Evolutionary conservation across 169 alveolate species (phyloP), one percentile per base, ranked within the genome.

Genomic region (Perkinsus olseni): DNA sequence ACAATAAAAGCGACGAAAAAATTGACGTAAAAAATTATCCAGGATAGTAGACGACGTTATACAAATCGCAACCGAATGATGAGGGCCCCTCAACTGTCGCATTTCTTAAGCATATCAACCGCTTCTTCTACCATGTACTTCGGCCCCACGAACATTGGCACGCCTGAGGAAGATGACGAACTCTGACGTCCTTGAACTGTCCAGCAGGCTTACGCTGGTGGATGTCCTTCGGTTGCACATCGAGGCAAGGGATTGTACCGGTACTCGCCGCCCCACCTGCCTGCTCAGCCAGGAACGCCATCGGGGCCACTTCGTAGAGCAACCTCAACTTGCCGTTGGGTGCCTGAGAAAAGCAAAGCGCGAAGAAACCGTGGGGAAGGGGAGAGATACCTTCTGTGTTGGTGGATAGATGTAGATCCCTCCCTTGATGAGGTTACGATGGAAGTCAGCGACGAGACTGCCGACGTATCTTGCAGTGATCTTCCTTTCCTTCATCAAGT

Each of bases 201-300:
- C 8, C 37, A 62, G 31, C 1, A 6, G 31, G 17, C 45, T 38
- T 74, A n/a, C 97, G 96, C 94, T 96, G 95, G 40, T 96, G 97
- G 91, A 95, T 95, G 31, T 94, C 93, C 38, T 92, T 82, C 0
- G 96, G 96, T 74, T 93, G 92, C n/a, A 96, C 92, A 37, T 96
- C 97, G 62, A 97, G 92, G 37, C 96, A 74, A 0, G 95, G 94
- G 36, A 48, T 91, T 38, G 92, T 92, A n/a, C 98, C 98, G 91
- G 96, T 95, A 10, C 96, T 94, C 45, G 98, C 96, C 48, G 40
- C 92, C n/a, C 98, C 98, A 28, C 98, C 98, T 36, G 98, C 98
- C 74, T 94, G 94, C 92, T 97, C 98, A 31, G 96, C 93, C 20
- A 97, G 91, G 94, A 94, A 95, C 39, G 97, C 96, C 94, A 97